Percentiles rank a stretch among this genome's conserved stretches.
phyloP scores from a whole-genome alignment of 208 protist genomes.

The Trypanosomatidae sp. region DNA sequence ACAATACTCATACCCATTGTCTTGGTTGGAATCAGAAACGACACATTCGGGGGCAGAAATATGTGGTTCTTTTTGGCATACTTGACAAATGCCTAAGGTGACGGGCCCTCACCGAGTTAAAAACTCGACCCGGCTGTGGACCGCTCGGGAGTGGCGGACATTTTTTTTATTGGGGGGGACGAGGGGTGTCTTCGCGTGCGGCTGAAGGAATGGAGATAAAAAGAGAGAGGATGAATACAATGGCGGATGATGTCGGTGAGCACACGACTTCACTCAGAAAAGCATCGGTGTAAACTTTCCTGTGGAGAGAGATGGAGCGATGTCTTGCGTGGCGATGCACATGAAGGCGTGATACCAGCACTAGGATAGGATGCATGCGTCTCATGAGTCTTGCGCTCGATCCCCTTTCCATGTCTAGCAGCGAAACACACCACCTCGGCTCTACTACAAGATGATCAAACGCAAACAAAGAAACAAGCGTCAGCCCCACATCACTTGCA shows the following conservation, averaged over 20 bases:
- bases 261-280: not conserved
- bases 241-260: not conserved
- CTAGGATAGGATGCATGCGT: not conserved
- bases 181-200: not conserved
- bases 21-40: constrained; percentile 84
- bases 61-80: constrained; percentile 78
- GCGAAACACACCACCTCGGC: not conserved
- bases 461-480: not conserved
- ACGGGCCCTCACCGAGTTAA: constrained; percentile 60
- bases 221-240: not conserved
- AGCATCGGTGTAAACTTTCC: not conserved
- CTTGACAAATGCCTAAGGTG: constrained; percentile 49
- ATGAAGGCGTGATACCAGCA: not conserved
- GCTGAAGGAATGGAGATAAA: constrained; percentile 3
- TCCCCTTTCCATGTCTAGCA: not conserved
- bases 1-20: constrained; percentile 87
- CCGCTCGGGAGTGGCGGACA: not conserved
- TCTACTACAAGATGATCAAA: not conserved
- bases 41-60: constrained; percentile 82
- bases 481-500: not conserved
- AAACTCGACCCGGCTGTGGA: not conserved
- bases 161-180: not conserved
- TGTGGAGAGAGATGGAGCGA: not conserved
- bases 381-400: not conserved
- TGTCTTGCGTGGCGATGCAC: not conserved